phyloP scores from a whole-genome alignment of 192 early-diverging fungal genomes.

The Entomortierella lignicola region DNA sequence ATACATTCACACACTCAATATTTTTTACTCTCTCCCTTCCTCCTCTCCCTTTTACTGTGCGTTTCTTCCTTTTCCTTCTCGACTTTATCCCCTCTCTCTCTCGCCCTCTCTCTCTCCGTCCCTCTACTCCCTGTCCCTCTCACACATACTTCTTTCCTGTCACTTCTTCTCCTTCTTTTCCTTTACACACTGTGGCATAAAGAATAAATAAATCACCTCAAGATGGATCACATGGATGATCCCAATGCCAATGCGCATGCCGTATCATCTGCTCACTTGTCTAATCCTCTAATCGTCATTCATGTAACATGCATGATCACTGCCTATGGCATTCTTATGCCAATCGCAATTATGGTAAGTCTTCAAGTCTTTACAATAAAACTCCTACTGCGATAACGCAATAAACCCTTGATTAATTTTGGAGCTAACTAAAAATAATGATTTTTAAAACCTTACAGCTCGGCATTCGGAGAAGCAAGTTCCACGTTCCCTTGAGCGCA shows the following conservation, averaged over 20 bases:
- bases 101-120: neutral
- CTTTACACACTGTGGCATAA: neutral
- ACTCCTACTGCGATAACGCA: neutral
- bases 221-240: conserved; percentile 46
- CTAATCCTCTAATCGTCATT: conserved; percentile 57
- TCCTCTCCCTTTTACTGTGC: neutral
- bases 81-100: neutral
- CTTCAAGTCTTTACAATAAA: neutral
- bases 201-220: neutral
- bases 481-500: conserved; percentile 34
- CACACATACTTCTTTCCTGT: neutral
- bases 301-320: conserved; percentile 57
- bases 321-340: conserved; percentile 54
- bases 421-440: neutral
- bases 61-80: neutral
- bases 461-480: conserved; percentile 42
- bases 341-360: conserved; percentile 53
- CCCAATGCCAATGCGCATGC: conserved; percentile 36
- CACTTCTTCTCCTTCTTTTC: neutral
- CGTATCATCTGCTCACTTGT: conserved; percentile 18
- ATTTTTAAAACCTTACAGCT: conserved; percentile 19
- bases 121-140: too few relatives aligned
- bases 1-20: neutral
- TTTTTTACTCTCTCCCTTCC: neutral
- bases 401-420: conserved; percentile 15